phyloP scores from a whole-genome alignment of 192 early-diverging fungal species.

The Entrophospora sp. region DNA sequence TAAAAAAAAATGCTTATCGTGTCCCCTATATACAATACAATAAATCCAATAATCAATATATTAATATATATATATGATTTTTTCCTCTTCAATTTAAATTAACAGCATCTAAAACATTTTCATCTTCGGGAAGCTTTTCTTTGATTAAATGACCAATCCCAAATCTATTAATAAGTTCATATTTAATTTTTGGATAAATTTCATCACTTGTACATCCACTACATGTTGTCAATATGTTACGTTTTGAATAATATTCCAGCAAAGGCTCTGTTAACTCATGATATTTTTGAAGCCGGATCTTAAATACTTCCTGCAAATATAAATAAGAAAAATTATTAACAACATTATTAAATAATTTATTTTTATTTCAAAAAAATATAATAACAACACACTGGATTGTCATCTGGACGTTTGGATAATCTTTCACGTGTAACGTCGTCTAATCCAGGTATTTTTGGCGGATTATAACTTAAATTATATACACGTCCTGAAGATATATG shows the following conservation, averaged over 20 bases:
- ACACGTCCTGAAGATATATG: slow-evolving; percentile 86
- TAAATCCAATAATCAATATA: no score
- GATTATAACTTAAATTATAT: slow-evolving; percentile 91
- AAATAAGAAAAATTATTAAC: neutral
- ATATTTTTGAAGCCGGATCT: slow-evolving; percentile 67
- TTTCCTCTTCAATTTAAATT: no score
- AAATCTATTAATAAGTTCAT: neutral
- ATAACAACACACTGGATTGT: slow-evolving; percentile 49
- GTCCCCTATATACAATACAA: no score
- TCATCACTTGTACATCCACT: slow-evolving; percentile 78
- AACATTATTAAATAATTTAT: slow-evolving; percentile 5
- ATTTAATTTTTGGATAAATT: slow-evolving; percentile 82
- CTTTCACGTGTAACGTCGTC: slow-evolving; percentile 96
- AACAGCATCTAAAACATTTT: no score
- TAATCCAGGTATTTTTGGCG: slow-evolving; percentile 64
- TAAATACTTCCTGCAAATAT: slow-evolving; percentile 63
- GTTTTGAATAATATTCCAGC: slow-evolving; percentile 68
- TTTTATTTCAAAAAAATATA: no score
- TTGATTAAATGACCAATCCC: neutral
- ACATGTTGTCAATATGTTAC: slow-evolving; percentile 59
- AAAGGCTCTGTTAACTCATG: slow-evolving; percentile 71
- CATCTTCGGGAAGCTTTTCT: no score
- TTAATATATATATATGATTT: no score
- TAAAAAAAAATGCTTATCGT: no score
- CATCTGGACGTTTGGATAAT: slow-evolving; percentile 78